Evolutionary conservation across 2,329 filamentous ascomycete genomes (phyloP), one percentile per base, ranked within the genome.

Genomic region (Fusarium luffae): DNA sequence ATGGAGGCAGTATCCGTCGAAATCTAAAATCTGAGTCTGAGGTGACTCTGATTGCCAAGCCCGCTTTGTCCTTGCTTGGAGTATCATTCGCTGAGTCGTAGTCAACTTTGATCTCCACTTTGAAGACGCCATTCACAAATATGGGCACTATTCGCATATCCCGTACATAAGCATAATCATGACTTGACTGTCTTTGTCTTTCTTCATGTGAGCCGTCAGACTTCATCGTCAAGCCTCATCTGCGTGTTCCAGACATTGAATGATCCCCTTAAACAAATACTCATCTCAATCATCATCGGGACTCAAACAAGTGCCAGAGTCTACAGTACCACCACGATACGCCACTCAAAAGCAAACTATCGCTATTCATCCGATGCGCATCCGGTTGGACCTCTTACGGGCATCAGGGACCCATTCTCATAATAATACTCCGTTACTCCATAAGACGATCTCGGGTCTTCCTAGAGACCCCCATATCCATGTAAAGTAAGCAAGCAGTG

Each of bases 391-490:
- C 34, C 59, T 57, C 51, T 40, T 63, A 65, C 60, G 55, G 16
- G 34, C 42, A 57, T 57, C 37, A 60, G 34, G 34, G 69, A 63
- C 59, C 71, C 50, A 71, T 58, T 50, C 32, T 42, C 49, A 52
- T 42, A 42, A 42, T 42, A 18, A 16, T 41, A 52, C 49, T 52
- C 49, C 49, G 49, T 52, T 42, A 28, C 49, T 52, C 63, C 59
- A 57, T 57, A 50, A 50, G 70, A 59, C 59, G 70, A 74, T 74
- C 72, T 64, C 61, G 54, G 63, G 71, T 74, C 70, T 59, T 66
- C 59, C 63, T 49, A 68, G 23, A 19, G 32, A 30, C 11, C 54
- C 57, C 57, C 63, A 70, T 68, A 52, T 42, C 49, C 49, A 52
- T 52, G 49, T 16, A 42, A 52, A 21, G 49, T n/a, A 42, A 9